A percentile compares a stretch with the other conserved stretches of the same genome.
Evolutionary conservation across 495 filamentous ascomycete species (phyloP).

Genomic region (Cryomyces minteri): DNA sequence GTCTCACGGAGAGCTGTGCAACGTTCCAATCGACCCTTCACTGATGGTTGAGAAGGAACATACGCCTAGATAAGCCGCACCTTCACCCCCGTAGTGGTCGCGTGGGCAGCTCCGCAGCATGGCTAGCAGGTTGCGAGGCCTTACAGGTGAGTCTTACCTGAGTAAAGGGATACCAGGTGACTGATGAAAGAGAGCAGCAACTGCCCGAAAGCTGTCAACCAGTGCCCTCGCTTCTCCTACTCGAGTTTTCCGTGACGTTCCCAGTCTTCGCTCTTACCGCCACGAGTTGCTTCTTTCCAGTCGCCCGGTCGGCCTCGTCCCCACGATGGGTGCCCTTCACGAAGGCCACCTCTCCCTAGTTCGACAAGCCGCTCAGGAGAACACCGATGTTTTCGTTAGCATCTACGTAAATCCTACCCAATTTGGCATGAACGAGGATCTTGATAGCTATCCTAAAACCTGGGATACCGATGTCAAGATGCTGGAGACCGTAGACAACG

Average conservation of each 20-base stretch:
- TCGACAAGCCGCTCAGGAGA: conserved; percentile 67
- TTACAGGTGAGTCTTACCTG: no score
- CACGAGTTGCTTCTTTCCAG: conserved; percentile 44
- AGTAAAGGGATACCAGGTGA: no score
- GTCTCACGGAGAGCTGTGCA: no score
- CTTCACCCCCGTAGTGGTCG: no score
- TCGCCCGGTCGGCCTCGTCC: conserved; percentile 69
- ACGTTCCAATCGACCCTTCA: no score
- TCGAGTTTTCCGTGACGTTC: conserved; percentile 56
- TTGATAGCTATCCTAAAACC: conserved; percentile 77
- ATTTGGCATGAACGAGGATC: conserved; percentile 80
- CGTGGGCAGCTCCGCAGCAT: no score
- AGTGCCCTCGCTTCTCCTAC: conserved; percentile 17
- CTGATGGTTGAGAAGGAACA: no score
- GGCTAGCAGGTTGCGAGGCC: no score
- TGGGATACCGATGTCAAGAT: conserved; percentile 57
- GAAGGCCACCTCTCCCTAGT: conserved; percentile 77
- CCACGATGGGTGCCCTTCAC: conserved; percentile 94
- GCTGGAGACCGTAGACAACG: conserved; percentile 47
- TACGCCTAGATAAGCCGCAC: no score
- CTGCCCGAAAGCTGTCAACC: neutral
- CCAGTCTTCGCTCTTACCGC: conserved; percentile 52
- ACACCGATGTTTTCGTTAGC: conserved; percentile 68
- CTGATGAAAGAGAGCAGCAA: no score
- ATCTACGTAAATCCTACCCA: conserved; percentile 95